phyloP scores from a whole-genome alignment of 208 protist species.

The Naegleria gruberi region DNA sequence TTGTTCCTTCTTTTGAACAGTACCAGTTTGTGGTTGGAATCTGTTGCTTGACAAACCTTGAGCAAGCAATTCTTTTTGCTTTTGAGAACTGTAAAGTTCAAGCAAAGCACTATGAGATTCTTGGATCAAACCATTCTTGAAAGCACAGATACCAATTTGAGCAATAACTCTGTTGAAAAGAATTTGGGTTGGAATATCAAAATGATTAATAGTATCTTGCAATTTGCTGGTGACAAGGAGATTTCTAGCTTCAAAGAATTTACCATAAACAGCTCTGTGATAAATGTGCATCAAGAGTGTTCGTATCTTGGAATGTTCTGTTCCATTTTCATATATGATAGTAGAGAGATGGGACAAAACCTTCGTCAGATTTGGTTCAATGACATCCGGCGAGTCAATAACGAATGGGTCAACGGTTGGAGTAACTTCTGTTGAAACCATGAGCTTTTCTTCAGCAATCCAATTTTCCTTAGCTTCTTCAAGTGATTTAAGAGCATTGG shows the following conservation, averaged over 20 bases:
- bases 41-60: slow-evolving; percentile 35
- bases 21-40: not conserved
- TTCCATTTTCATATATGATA: slow-evolving; percentile 52
- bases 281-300: slow-evolving; percentile 68
- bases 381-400: not conserved
- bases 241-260: slow-evolving; percentile 61
- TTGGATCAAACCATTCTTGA: slow-evolving; percentile 52
- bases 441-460: not conserved
- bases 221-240: slow-evolving; percentile 70
- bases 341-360: slow-evolving; percentile 37
- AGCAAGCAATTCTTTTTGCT: slow-evolving; percentile 62
- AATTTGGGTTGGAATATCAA: slow-evolving; percentile 62
- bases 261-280: slow-evolving; percentile 60
- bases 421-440: not conserved
- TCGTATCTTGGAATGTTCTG: slow-evolving; percentile 47
- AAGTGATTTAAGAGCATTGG: not conserved
- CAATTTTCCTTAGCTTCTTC: not conserved
- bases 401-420: not conserved
- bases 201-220: slow-evolving; percentile 61
- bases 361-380: not conserved
- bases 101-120: slow-evolving; percentile 58
- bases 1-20: slow-evolving; percentile 31
- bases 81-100: slow-evolving; percentile 49
- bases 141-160: slow-evolving; percentile 72
- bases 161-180: slow-evolving; percentile 77